Percentiles rank a stretch among this genome's conserved stretches.
Conservation (phyloP, 441 rosid genomes). For the Melastoma candidum region DNA sequence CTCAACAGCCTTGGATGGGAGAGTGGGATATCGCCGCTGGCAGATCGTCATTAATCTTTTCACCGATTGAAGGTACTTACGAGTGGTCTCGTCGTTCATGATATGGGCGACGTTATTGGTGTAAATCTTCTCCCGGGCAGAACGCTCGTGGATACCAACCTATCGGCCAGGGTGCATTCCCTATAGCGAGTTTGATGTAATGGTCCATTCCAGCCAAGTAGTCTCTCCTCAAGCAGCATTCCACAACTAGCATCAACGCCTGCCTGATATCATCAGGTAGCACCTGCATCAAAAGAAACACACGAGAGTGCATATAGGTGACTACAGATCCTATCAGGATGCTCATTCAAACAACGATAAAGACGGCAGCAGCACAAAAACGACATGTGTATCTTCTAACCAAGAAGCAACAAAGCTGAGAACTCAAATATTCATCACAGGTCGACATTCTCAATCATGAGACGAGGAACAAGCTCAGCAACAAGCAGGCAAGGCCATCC, state of each 20-base stretch:
- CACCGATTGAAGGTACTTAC: slow-evolving; percentile 82
- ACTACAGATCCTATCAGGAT: no score
- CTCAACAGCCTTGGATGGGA: slow-evolving; percentile 92
- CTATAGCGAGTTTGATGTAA: slow-evolving; percentile 85
- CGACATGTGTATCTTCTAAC: no score
- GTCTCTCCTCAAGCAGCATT: slow-evolving; percentile 77
- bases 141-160: slow-evolving; percentile 99
- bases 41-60: slow-evolving; percentile 94
- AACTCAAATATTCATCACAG: no score
- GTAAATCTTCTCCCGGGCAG: slow-evolving; percentile 91
- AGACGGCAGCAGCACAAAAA: no score
- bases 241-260: slow-evolving; percentile 68
- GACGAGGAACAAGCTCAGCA: no score
- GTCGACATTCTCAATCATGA: no score
- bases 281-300: slow-evolving; percentile 25
- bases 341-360: no score
- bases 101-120: slow-evolving; percentile 96
- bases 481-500: no score
- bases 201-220: slow-evolving; percentile 98
- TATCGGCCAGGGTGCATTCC: slow-evolving; percentile 98
- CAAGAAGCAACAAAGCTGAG: no score
- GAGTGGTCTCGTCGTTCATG: slow-evolving; percentile 96
- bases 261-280: slow-evolving; percentile 79
- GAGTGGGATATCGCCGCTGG: slow-evolving; percentile 83
- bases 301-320: background rate